Base-by-base conservation (phyloP, 2,329 filamentous ascomycete genomes). In the Lachnellula cervina region DNA sequence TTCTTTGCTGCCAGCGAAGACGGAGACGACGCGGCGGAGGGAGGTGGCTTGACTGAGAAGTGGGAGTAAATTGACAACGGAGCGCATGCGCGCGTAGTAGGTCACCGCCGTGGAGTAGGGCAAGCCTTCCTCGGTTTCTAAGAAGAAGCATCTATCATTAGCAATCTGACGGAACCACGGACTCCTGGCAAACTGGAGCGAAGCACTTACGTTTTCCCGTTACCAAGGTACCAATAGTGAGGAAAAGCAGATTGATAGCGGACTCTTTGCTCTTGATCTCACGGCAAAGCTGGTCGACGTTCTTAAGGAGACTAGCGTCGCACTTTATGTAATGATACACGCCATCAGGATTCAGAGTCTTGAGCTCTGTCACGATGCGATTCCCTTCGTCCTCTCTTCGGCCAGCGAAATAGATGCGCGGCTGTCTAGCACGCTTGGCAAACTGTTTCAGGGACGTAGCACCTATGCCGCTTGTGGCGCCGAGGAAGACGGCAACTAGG, bases 1-100 rank as follows among this genome's bases (percentile, higher is more conserved):
- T 70, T 84, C 81, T 17, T 73, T 73, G 16, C 76, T 74, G 6
- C 71, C 80, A 0, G 73, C 76, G 4, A 78, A 66, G 14, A 83
- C 76, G n/a, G 69, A 76, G 35, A 84, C 74, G 11, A 83, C 79
- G 11, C 81, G 77, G 0, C 76, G 74, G 8, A 82, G 70, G 2
- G 66, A 58, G 0, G 70, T 55, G 0, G 80, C 76, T n/a, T 63
- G 63, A 19, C 72, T 70, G 1, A 86, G 70, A 0, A 78, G 72
- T 0, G 83, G 82, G 13, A 86, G 75, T 0, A 87, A 74, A 51
- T 83, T 81, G 50, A 74, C 51, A 16, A 78, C 72, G 63, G 84
- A 79, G 40, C 80, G 79, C 52, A 78, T 73, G 25, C 82, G 81
- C 2, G 77, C 72, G 68, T 85, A 83, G 68, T 79, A 78, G 8